Evolutionary conservation across 1,139 yeast species (phyloP), one percentile per base, ranked within the genome.

Genomic region (Blastobotrys serpentis): DNA sequence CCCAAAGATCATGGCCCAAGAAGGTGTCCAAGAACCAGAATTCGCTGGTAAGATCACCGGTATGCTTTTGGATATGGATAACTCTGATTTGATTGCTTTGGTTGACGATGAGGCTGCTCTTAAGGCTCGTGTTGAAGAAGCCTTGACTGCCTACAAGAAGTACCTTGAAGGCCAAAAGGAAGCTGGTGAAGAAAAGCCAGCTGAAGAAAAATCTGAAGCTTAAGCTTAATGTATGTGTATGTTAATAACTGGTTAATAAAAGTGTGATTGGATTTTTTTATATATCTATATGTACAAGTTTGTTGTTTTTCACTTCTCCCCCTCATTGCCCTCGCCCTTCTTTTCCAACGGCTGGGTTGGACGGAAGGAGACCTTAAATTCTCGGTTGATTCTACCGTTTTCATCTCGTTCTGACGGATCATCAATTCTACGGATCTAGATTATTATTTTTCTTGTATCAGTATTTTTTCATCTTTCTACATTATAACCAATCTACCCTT

Each of bases 31-130:
- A 56, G 95, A 87, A 68, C 87, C 87, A 56, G 96, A 88, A 73
- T 90, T 96, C 68, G 97, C 98, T 61, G 96, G 97, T 75, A 92
- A 90, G 79, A 89, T 92, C 70, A 92, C 99, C 61, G 98, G 98
- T 77, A 92, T 92, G 98, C 83, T 92, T 78, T 82, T 92, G 69
- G 97, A 90, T 70, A 84, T 92, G 82, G 95, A 89, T 68, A 87
- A 86, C 74, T 82, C 82, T 67, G 97, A 92, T 75, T 86, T 94
- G 64, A 75, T 90, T 68, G 85, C 86, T 57, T 79, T 92, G 70
- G 82, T 87, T 70, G 95, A 90, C 69, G 74, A 71, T 53, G 96
- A 88, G 59, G 90, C 82, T 63, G 81, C 86, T 62, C 87, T 92
- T 77, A 85, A 84, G 76, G 81, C 82, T 71, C 96, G 90, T 73